A percentile compares a stretch with the other conserved stretches of the same genome.
These are phyloP conservation scores for Cystobasidium onofrii DNA, from an alignment of 768 basidiomycete species.

Conservation along the genomic window DNA sequence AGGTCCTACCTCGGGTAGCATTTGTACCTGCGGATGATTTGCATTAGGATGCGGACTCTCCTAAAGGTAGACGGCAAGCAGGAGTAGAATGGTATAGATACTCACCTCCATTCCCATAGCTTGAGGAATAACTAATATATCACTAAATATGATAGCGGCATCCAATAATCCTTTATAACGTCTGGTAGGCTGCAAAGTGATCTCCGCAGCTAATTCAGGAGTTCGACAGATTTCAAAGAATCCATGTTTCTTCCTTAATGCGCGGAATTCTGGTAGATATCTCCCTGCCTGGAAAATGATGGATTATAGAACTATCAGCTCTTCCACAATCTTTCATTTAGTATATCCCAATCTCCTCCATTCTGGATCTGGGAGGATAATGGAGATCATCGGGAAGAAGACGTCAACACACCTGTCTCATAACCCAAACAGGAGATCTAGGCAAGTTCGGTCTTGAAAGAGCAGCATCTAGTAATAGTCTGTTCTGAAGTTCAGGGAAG, in stretches of 20 bases:
- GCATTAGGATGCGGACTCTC: too few relatives aligned
- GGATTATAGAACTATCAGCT: too few relatives aligned
- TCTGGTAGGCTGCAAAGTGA: slow-evolving; percentile 89
- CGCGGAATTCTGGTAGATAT: slow-evolving; percentile 63
- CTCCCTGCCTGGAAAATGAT: slow-evolving; percentile 8
- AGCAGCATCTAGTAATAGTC: slow-evolving; percentile 21
- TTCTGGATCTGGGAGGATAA: too few relatives aligned
- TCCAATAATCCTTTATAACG: slow-evolving; percentile 79
- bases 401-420: slow-evolving; percentile 35
- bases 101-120: slow-evolving; percentile 79
- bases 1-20: slow-evolving; percentile 75
- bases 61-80: too few relatives aligned
- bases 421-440: slow-evolving; percentile 41
- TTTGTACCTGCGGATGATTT: too few relatives aligned
- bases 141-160: slow-evolving; percentile 95
- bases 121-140: slow-evolving; percentile 95
- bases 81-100: too few relatives aligned
- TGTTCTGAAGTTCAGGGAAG: slow-evolving; percentile 49
- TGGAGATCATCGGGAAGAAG: neutral
- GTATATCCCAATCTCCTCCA: too few relatives aligned
- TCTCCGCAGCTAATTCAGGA: slow-evolving; percentile 74
- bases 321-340: too few relatives aligned
- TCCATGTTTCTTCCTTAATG: slow-evolving; percentile 71
- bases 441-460: slow-evolving; percentile 11
- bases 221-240: slow-evolving; percentile 95